Evolutionary conservation across 352 stramenopile species (phyloP).

Genomic region (Globisporangium camurandrum): DNA sequence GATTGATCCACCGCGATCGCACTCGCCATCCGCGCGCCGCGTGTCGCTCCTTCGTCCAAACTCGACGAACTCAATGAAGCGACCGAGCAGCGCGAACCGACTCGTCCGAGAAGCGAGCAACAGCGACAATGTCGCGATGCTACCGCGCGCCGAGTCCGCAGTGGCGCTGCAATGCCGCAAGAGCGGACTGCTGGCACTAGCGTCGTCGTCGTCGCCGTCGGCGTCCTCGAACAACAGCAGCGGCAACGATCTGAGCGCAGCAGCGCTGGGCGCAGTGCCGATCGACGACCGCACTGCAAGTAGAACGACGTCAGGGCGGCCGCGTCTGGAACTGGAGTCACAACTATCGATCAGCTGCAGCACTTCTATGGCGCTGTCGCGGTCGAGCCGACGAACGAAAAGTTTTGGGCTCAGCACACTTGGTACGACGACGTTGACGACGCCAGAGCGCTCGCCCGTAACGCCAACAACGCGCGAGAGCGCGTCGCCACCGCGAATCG

Average conservation of each 20-base stretch:
- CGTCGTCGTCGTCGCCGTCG: no score
- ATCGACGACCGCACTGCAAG: not conserved
- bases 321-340: not conserved
- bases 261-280: not conserved
- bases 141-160: slow-evolving; percentile 1
- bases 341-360: not conserved
- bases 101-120: no score
- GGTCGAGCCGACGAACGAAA: not conserved
- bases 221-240: no score
- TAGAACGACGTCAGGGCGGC: not conserved
- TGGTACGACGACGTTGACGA: no score
- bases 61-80: not conserved
- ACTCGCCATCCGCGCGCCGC: not conserved
- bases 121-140: not conserved
- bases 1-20: no score
- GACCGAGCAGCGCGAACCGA: not conserved
- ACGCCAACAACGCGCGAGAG: not conserved
- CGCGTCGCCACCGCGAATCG: not conserved
- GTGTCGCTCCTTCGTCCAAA: not conserved
- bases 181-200: no score
- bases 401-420: not conserved
- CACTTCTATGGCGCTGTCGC: not conserved
- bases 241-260: not conserved
- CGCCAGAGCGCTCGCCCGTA: not conserved
- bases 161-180: slow-evolving; percentile 8